Evolutionary conservation across 108 stramenopile species (phyloP).

Genomic region (Skeletonema menzelii): DNA sequence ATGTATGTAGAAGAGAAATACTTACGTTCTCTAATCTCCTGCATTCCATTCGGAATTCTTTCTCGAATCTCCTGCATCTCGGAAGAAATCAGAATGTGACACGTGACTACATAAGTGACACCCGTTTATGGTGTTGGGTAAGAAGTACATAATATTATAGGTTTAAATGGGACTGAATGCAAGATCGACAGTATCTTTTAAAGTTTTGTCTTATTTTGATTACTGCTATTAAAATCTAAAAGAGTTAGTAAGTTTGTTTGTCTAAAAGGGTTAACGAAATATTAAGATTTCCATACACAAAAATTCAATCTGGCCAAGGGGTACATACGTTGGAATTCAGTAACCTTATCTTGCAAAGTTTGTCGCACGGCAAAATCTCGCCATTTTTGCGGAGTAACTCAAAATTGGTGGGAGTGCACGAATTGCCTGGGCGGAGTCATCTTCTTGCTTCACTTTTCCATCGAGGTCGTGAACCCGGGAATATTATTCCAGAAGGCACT

Average conservation of each 20-base stretch:
- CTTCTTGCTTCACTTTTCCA: not conserved
- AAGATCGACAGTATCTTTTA: too few species aligned
- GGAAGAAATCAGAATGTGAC: too few species aligned
- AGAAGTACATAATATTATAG: too few species aligned
- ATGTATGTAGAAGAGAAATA: too few species aligned
- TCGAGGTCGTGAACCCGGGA: not conserved
- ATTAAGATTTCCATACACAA: not conserved
- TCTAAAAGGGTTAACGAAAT: not conserved
- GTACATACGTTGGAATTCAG: not conserved
- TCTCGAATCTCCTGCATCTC: too few species aligned
- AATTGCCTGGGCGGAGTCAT: not conserved
- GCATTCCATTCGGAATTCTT: too few species aligned
- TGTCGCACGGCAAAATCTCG: not conserved
- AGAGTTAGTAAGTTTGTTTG: too few species aligned
- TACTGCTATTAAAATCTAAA: too few species aligned
- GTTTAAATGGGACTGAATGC: too few species aligned
- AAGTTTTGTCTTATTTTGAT: not conserved
- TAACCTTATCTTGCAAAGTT: not conserved
- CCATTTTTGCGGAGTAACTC: not conserved
- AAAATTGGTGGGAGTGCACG: not conserved
- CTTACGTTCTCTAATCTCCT: too few species aligned
- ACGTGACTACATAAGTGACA: too few species aligned
- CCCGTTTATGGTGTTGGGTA: too few species aligned
- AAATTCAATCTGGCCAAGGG: not conserved
- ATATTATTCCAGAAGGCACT: not conserved